A percentile compares a stretch with the other conserved stretches of the same genome.
phyloP scores from a whole-genome alignment of 2,329 filamentous ascomycete genomes.

The Pestalotiopsis sp. region DNA sequence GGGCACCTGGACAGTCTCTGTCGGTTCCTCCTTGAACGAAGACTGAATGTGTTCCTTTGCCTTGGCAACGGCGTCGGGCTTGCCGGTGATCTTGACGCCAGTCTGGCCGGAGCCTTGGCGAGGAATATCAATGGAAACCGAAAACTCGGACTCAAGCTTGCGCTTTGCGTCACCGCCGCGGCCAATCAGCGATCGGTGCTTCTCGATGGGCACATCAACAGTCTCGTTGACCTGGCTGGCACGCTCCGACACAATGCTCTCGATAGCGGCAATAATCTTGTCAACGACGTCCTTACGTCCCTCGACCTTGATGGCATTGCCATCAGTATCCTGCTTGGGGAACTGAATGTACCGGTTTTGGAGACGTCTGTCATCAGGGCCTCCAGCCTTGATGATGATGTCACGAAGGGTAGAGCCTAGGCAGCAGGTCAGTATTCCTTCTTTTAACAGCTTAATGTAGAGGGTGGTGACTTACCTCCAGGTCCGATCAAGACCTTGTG shows the following conservation, averaged over 20 bases:
- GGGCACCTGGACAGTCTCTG: slow-evolving; percentile 85
- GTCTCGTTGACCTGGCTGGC: slow-evolving; percentile 80
- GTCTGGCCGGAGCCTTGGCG: slow-evolving; percentile 84
- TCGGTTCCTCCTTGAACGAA: slow-evolving; percentile 82
- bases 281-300: slow-evolving; percentile 83
- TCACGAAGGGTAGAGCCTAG: slow-evolving; percentile 81
- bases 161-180: slow-evolving; percentile 87
- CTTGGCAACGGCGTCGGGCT: slow-evolving; percentile 76
- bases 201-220: slow-evolving; percentile 83
- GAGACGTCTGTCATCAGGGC: slow-evolving; percentile 81
- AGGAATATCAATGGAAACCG: slow-evolving; percentile 86
- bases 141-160: slow-evolving; percentile 83
- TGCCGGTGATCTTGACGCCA: slow-evolving; percentile 83
- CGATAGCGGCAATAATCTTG: slow-evolving; percentile 82
- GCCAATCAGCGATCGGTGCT: slow-evolving; percentile 90
- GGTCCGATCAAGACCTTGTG: slow-evolving; percentile 88
- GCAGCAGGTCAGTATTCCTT: slow-evolving; percentile 15
- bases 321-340: slow-evolving; percentile 83
- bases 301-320: slow-evolving; percentile 84
- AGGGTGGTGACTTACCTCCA: slow-evolving; percentile 65
- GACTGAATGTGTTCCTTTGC: slow-evolving; percentile 83
- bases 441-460: background rate
- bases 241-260: slow-evolving; percentile 79
- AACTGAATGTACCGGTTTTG: slow-evolving; percentile 92
- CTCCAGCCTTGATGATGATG: slow-evolving; percentile 86